Percentiles rank a stretch among this genome's conserved stretches.
phyloP scores from a whole-genome alignment of 352 stramenopile genomes.

The Pythium utonaiense region DNA sequence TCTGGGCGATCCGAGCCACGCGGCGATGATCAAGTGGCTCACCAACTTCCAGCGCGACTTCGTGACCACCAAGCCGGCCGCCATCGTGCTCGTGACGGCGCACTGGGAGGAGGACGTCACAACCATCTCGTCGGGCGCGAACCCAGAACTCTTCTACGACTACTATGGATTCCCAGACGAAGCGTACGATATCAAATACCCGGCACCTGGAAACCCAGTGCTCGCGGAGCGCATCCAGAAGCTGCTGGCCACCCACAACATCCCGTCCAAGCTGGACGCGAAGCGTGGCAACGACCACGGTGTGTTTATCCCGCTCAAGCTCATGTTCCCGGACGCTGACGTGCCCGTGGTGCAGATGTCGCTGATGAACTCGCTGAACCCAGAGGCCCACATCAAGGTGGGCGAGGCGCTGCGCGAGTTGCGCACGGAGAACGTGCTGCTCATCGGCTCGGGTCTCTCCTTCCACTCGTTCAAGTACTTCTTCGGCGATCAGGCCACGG shows the following conservation, averaged over 20 bases:
- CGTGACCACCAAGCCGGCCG: conserved; percentile 35
- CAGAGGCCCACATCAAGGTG: conserved; percentile 57
- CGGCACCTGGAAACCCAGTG: conserved; percentile 59
- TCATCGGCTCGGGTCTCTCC: conserved; percentile 70
- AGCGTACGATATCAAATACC: conserved; percentile 85
- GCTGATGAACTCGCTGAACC: conserved; percentile 54
- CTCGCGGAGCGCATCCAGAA: conserved; percentile 68
- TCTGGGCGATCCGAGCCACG: conserved; percentile 39
- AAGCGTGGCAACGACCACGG: conserved; percentile 89
- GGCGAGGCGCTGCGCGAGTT: conserved; percentile 58
- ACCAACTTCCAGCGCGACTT: conserved; percentile 38
- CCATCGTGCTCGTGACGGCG: conserved; percentile 83
- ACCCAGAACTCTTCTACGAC: conserved; percentile 80
- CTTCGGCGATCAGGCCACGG: conserved; percentile 1
- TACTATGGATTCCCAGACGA: conserved; percentile 88
- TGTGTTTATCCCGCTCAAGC: conserved; percentile 89
- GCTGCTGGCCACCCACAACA: conserved; percentile 45
- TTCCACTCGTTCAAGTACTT: conserved; percentile 18
- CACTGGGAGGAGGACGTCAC: conserved; percentile 70
- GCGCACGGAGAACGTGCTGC: conserved; percentile 71
- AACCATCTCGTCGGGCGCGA: conserved; percentile 41
- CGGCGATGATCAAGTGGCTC: conserved; percentile 38
- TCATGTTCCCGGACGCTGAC: conserved; percentile 85
- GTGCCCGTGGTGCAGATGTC: conserved; percentile 86
- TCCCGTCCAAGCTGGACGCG: conserved; percentile 45